These are phyloP conservation scores for Vanderwaltozyma verrucispora DNA, from an alignment of 805 yeast species.

Conservation along the genomic window DNA sequence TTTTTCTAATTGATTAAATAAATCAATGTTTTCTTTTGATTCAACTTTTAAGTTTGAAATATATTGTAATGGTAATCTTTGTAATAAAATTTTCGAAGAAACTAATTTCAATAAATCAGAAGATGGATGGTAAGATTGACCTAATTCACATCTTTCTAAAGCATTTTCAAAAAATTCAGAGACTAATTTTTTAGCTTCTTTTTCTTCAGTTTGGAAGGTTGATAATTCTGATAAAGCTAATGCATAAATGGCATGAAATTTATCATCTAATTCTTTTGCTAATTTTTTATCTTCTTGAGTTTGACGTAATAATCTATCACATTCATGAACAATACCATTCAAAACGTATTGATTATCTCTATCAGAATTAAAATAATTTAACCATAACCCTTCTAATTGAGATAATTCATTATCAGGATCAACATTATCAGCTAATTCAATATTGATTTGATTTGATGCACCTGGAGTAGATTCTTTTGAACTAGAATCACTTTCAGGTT, in stretches of 20 bases:
- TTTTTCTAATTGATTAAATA: slow-evolving; percentile 35
- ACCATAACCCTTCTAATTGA: slow-evolving; percentile 66
- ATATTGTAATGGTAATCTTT: slow-evolving; percentile 48
- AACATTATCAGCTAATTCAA: slow-evolving; percentile 59
- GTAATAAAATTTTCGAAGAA: slow-evolving; percentile 43
- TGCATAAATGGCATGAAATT: slow-evolving; percentile 67
- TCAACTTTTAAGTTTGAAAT: slow-evolving; percentile 42
- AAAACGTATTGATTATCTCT: slow-evolving; percentile 54
- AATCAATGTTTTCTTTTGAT: slow-evolving; percentile 25
- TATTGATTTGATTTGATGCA: slow-evolving; percentile 36
- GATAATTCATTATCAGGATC: slow-evolving; percentile 73
- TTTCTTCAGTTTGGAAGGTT: slow-evolving; percentile 40
- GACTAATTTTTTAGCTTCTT: slow-evolving; percentile 29
- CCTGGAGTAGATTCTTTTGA: slow-evolving; percentile 21
- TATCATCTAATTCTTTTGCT: slow-evolving; percentile 31
- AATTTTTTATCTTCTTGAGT: slow-evolving; percentile 16
- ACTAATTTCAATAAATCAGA: slow-evolving; percentile 41
- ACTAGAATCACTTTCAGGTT: slow-evolving; percentile 6
- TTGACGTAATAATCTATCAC: slow-evolving; percentile 63
- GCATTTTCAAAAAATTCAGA: slow-evolving; percentile 59
- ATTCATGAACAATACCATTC: slow-evolving; percentile 86
- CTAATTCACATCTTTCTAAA: slow-evolving; percentile 54
- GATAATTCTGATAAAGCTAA: slow-evolving; percentile 58
- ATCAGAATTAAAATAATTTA: slow-evolving; percentile 44
- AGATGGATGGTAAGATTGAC: slow-evolving; percentile 41